A percentile compares a stretch with the other conserved stretches of the same genome.
phyloP scores from a whole-genome alignment of 2,329 filamentous ascomycete genomes.

The Emergomyces africanus region DNA sequence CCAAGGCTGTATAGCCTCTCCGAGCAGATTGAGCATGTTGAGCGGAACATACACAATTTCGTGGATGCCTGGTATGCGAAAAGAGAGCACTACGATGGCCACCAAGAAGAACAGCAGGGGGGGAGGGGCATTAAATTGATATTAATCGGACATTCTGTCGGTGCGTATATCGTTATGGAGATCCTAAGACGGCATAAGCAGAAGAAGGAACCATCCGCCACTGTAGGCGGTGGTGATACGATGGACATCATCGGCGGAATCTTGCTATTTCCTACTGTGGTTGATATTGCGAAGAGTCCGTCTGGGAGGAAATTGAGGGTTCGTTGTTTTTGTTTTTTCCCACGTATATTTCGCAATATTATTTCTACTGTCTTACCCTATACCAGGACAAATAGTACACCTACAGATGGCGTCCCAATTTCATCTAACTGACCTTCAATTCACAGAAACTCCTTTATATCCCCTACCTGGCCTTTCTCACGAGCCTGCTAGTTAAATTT shows the following conservation, averaged over 20 bases:
- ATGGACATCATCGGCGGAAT: slow-evolving; percentile 40
- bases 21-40: slow-evolving; percentile 39
- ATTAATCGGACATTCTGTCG: slow-evolving; percentile 62
- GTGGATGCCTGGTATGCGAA: slow-evolving; percentile 15
- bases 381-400: neutral
- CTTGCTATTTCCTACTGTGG: slow-evolving; percentile 61
- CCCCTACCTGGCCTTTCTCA: slow-evolving; percentile 26
- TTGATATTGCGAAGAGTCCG: slow-evolving; percentile 53
- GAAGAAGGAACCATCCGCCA: slow-evolving; percentile 9
- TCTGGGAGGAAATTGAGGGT: slow-evolving; percentile 43
- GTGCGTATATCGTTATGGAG: slow-evolving; percentile 58
- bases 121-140: slow-evolving; percentile 36
- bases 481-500: slow-evolving; percentile 28
- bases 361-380: neutral
- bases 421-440: neutral
- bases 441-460: slow-evolving; percentile 21
- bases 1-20: slow-evolving; percentile 27
- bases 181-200: slow-evolving; percentile 43
- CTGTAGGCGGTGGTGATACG: slow-evolving; percentile 14
- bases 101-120: slow-evolving; percentile 1
- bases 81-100: neutral
- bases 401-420: neutral
- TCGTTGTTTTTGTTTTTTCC: slow-evolving; percentile 4
- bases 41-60: slow-evolving; percentile 29
- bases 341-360: neutral